Base-by-base conservation (phyloP, 2,329 filamentous ascomycete genomes). In the Metarhizium album region DNA sequence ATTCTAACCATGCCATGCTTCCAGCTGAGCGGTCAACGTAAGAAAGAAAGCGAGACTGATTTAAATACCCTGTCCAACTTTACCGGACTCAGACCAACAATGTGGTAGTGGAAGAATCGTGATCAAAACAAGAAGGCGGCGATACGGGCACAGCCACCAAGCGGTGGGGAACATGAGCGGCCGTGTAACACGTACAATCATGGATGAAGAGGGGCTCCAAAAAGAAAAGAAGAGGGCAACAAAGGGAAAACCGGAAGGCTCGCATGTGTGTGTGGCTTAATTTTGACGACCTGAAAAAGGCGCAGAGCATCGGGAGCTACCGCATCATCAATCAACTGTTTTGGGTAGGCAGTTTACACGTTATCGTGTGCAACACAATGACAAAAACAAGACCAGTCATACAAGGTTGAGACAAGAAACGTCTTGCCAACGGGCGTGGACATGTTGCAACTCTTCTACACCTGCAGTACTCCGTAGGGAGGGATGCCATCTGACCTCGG, bases 21-120 rank as follows among this genome's bases (percentile, higher is more conserved):
- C 35, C 57, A 85, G 82, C 65, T 85, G 61, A 78, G 78, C 43
- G 86, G 86, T 16, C 84, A 88, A 61, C 74, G 84, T 54, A 87
- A 86, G 67, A 84, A 81, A 60, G 84, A 87, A 52, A 77, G 83
- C 52, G 72, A 74, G 22, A 74, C 73, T 52, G 71, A 65, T 52
- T 53, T 62, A n/a, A 69, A 75, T 49, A 67, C 74, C 4, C 57
- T 76, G 57, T 72, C 76, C 23, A 77, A 73, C 59, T 82, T 84
- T 63, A 71, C 76, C 37, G 80, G 80, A 18, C 63, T 83, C 27
- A 42, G 52, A 13, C 52, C 49, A 20, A 45, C 52, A 27, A 53
- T 53, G 49, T 53, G 52, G 52, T 53, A 42, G 37, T n/a, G 16
- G 23, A 18, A 33, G 18, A 33, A 13, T 22, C 11, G 23, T 22